Base-by-base conservation (phyloP, 2,329 filamentous ascomycete species). In the Diplodia scrobiculata region DNA sequence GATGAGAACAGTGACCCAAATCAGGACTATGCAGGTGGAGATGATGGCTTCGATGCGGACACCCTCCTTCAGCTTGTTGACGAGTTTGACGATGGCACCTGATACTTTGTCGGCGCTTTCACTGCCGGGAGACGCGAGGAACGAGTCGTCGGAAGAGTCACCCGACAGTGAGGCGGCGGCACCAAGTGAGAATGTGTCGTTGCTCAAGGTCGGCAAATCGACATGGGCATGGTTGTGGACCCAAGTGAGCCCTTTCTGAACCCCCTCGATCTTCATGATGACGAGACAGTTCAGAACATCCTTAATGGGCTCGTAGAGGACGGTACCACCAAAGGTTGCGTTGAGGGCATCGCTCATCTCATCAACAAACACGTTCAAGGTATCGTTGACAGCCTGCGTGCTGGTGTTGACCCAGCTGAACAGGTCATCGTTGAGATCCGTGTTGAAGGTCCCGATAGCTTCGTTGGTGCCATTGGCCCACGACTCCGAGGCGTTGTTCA, bases 231-330 rank as follows among this genome's bases (percentile, higher is more conserved):
- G 82, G 70, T 98, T 89, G 72, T 91, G 86, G 11, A 97, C 90
- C 94, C 94, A 99, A 0, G 91, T 96, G n/a, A 98, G 83, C 13
- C 90, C 95, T 73, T 90, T 89, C 76, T 98, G 87, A 70, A 99
- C 87, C 25, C 88, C 86, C 70, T 91, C 87, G 69, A 98, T 84
- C 81, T 98, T 98, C 73, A 96, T 83, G 7, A 89, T 87, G 69
- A 98, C 87, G n/a, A 98, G 83, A 74, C 95, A 98, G 74, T 91
- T 86, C 69, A 97, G 84, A 38, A 97, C 87, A 51, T 91, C 89
- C 72, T 87, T 83, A 72, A 97, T 88, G 0, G 92, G 91, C 32
- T 89, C 86, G 70, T 92, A 85, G 51, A 97, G 87, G 50, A 93
- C 79, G 0, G 94, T 97, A 54, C 87, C 88, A 60, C 91, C 91